These are phyloP conservation scores for Termitomyces sp. DNA, from an alignment of 768 basidiomycete species.

Conservation along the genomic window DNA sequence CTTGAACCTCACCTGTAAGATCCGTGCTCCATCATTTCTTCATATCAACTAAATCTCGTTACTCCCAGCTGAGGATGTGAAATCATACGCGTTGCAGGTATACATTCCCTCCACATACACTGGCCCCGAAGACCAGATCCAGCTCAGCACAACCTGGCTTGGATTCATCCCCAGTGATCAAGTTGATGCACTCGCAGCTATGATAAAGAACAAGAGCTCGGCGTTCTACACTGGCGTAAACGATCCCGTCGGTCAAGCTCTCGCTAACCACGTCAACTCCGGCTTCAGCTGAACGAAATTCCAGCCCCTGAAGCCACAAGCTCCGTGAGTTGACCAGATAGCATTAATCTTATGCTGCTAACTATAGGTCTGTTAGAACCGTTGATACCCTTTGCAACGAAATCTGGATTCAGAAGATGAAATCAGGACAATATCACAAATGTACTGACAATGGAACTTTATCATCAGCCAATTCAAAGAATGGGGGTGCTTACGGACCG, in stretches of 20 bases:
- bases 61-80: conserved; percentile 26
- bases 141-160: conserved; percentile 66
- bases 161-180: conserved; percentile 55
- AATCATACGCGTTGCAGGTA: conserved; percentile 57
- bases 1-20: conserved; percentile 26
- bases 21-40: conserved; percentile 1
- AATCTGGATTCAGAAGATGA: no score
- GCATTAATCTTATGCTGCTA: no score
- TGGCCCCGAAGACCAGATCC: conserved; percentile 34
- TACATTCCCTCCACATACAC: conserved; percentile 58
- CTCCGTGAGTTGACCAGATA: conserved; percentile 17
- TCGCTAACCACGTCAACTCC: conserved; percentile 68
- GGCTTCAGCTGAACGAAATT: conserved; percentile 54
- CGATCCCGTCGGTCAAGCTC: conserved; percentile 38
- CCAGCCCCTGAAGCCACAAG: conserved; percentile 25
- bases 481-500: no score
- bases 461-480: no score
- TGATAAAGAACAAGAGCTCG: conserved; percentile 59
- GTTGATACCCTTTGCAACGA: no score
- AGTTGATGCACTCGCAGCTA: conserved; percentile 56
- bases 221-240: conserved; percentile 55
- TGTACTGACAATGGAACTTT: no score
- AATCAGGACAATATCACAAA: no score
- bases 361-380: no score
- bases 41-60: not conserved